Percentiles rank a stretch among this genome's conserved stretches.
Evolutionary conservation across 495 filamentous ascomycete genomes (phyloP).

Genomic region (Poronia punctata): DNA sequence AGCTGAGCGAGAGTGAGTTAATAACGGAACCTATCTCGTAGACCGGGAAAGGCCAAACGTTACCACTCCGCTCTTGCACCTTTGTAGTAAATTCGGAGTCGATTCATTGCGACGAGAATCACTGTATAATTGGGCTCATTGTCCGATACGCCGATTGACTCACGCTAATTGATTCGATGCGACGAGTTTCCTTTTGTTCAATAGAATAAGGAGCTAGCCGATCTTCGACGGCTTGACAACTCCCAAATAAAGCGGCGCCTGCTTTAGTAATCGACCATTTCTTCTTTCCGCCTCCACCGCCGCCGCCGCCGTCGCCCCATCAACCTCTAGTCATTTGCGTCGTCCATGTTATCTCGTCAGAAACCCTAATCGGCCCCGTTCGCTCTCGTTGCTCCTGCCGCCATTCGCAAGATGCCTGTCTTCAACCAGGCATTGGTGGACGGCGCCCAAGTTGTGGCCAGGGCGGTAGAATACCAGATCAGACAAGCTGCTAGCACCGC

Average conservation of each 20-base stretch:
- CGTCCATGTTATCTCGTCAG: slow-evolving; percentile 2
- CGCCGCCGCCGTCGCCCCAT: slow-evolving; percentile 1
- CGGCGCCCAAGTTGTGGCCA: slow-evolving; percentile 26
- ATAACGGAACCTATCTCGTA: too few relatives aligned
- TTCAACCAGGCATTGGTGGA: slow-evolving; percentile 25
- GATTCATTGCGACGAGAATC: too few relatives aligned
- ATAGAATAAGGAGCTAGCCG: slow-evolving; percentile 1
- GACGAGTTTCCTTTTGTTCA: too few relatives aligned
- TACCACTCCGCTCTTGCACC: too few relatives aligned
- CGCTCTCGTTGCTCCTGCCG: neutral
- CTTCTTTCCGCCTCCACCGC: slow-evolving; percentile 9
- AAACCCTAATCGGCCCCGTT: neutral
- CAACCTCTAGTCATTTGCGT: slow-evolving; percentile 7
- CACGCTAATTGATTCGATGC: too few relatives aligned
- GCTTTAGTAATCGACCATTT: slow-evolving; percentile 8
- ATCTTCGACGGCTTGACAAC: neutral
- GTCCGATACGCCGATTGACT: too few relatives aligned
- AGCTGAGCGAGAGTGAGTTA: too few relatives aligned
- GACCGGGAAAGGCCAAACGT: too few relatives aligned
- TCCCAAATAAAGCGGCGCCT: neutral
- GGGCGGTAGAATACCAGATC: slow-evolving; percentile 22
- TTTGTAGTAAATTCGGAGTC: too few relatives aligned
- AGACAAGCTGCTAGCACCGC: slow-evolving; percentile 12
- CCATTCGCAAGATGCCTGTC: slow-evolving; percentile 18
- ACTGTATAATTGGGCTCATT: too few relatives aligned